Conservation (phyloP, 2,329 filamentous ascomycete species). For the Drechmeria coniospora region DNA sequence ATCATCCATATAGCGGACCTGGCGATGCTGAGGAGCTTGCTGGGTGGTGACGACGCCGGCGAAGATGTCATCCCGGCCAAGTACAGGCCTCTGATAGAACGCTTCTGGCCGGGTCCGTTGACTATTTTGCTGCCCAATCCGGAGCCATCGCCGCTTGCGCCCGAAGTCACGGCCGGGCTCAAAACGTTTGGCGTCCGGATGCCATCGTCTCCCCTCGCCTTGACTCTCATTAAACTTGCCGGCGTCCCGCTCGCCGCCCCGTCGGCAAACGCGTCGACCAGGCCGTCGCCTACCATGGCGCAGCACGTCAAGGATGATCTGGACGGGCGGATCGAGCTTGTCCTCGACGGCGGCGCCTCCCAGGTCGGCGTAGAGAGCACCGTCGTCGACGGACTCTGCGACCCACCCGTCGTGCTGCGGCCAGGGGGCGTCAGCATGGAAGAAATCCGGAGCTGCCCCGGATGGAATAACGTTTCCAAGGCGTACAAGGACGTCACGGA, state of each 20-base stretch:
- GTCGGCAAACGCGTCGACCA: constrained; percentile 87
- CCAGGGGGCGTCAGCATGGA: constrained; percentile 81
- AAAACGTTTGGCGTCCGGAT: constrained; percentile 80
- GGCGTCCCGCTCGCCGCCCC: constrained; percentile 75
- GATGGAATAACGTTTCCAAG: constrained; percentile 66
- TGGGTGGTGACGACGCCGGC: constrained; percentile 21
- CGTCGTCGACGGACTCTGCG: constrained; percentile 77
- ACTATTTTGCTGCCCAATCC: constrained; percentile 80
- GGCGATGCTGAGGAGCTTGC: constrained; percentile 52
- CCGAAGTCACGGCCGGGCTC: constrained; percentile 83
- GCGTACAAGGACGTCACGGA: constrained; percentile 68
- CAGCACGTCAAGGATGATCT: constrained; percentile 82
- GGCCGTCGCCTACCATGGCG: constrained; percentile 80
- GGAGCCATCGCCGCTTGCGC: constrained; percentile 52
- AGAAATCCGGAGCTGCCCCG: constrained; percentile 53
- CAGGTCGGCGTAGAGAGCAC: constrained; percentile 90
- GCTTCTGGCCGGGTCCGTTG: constrained; percentile 89
- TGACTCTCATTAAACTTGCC: constrained; percentile 69
- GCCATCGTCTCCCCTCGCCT: constrained; percentile 70
- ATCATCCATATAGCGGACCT: constrained; percentile 85
- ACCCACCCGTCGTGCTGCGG: constrained; percentile 66
- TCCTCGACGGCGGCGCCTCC: constrained; percentile 79
- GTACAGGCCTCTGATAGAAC: constrained; percentile 62
- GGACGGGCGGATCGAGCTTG: constrained; percentile 64
- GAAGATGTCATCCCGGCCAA: constrained; percentile 47